Evolutionary conservation across 495 filamentous ascomycete genomes (phyloP).

Genomic region (Hypoxylon intermedium): DNA sequence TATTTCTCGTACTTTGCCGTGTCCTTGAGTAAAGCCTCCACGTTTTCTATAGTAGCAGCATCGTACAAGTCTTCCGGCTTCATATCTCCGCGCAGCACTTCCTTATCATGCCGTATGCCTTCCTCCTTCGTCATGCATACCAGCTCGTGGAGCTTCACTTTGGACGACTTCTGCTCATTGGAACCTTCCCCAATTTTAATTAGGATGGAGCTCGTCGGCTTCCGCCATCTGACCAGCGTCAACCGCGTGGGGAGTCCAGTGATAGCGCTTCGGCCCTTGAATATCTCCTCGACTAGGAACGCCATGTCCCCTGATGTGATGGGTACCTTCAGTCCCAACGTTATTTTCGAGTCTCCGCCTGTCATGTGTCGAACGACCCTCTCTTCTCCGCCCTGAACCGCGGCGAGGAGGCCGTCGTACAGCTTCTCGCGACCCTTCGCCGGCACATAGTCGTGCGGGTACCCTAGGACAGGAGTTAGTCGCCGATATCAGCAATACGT

Average conservation of each 20-base stretch:
- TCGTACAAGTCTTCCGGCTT: slow-evolving; percentile 76
- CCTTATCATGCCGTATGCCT: slow-evolving; percentile 76
- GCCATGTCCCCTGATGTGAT: slow-evolving; percentile 79
- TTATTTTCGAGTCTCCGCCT: slow-evolving; percentile 61
- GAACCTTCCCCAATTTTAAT: slow-evolving; percentile 60
- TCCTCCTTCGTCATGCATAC: slow-evolving; percentile 98
- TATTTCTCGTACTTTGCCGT: slow-evolving; percentile 50
- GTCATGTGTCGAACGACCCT: slow-evolving; percentile 64
- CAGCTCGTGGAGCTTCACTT: slow-evolving; percentile 70
- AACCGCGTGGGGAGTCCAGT: slow-evolving; percentile 81
- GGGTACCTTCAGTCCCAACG: slow-evolving; percentile 75
- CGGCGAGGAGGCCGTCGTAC: slow-evolving; percentile 79
- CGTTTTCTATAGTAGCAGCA: slow-evolving; percentile 64
- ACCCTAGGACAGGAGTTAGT: slow-evolving; percentile 56
- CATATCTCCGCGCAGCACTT: slow-evolving; percentile 76
- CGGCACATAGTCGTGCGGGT: slow-evolving; percentile 82
- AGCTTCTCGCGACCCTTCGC: slow-evolving; percentile 87
- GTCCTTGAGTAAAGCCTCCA: slow-evolving; percentile 64
- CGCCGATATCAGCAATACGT: background rate
- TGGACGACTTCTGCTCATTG: slow-evolving; percentile 73
- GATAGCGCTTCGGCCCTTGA: slow-evolving; percentile 79
- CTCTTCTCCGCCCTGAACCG: slow-evolving; percentile 78
- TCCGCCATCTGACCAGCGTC: slow-evolving; percentile 77
- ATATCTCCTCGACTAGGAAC: slow-evolving; percentile 91
- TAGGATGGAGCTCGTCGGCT: slow-evolving; percentile 51